Evolutionary conservation across 768 basidiomycete species (phyloP), one percentile per base, ranked within the genome.

Genomic region (Cystoderma amianthinum): DNA sequence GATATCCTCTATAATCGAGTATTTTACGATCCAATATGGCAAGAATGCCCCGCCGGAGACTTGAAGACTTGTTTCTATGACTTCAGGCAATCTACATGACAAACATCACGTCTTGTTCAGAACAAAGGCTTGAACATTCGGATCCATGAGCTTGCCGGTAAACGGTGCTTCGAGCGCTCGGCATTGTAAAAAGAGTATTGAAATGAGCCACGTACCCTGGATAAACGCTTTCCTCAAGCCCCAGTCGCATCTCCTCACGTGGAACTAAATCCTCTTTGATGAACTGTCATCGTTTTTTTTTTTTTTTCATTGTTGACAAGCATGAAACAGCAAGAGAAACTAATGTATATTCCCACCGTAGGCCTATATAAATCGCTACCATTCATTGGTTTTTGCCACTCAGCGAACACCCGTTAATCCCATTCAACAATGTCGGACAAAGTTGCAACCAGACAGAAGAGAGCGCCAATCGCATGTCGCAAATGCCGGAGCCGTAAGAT

Each of bases 401-500:
- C n/a, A n/a, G n/a, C n/a, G n/a, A 40, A 7, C 11, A 7, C 25
- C 25, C 39, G 15, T n/a, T 11, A 25, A 32, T 28, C 12, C 22
- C 9, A 40, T 28, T 28, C 25, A n/a, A 28, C 25, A 9, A 16
- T 16, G 39, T 25, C n/a, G n/a, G n/a, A 16, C 11, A 28, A 28
- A 10, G n/a, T n/a, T n/a, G n/a, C n/a, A n/a, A n/a, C n/a, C 9
- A 30, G 9, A 11, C 51, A 52, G 35, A 63, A 62, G 48, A 61
- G 77, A 41, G 69, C 69, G 1, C 59, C 65, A 6, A 71, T 78
- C 47, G 80, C 80, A 2, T 82, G 80, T 55, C 63, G 56, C 0
- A 59, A 61, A 42, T 82, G 80, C 52, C 71, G 80, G 5, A 52
- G 55, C 22, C 68, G 72, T 13, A 79, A 82, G 55, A 67, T 79